These are phyloP conservation scores for Fragaria ananassa DNA, from an alignment of 306 rosid genomes.

Conservation along the genomic window DNA sequence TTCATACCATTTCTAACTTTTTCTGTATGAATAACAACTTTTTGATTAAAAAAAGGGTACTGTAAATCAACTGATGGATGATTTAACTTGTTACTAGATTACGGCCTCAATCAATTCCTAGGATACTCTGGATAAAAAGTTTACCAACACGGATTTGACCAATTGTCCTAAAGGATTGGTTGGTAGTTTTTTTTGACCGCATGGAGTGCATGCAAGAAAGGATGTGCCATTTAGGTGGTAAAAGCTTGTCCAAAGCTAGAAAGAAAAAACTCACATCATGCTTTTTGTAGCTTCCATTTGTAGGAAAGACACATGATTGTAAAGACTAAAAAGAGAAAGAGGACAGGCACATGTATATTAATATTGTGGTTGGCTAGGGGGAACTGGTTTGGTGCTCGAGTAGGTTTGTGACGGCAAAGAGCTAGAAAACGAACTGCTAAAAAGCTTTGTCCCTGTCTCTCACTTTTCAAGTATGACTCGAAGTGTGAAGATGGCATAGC, in stretches of 20 bases:
- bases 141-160: slow-evolving; percentile 47
- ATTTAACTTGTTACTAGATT: neutral
- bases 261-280: slow-evolving; percentile 9
- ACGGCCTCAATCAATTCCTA: slow-evolving; percentile 4
- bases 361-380: slow-evolving; percentile 19
- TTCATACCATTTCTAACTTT: too few relatives aligned
- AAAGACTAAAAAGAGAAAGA: neutral
- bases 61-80: neutral
- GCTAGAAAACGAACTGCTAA: neutral
- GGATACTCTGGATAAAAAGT: slow-evolving; percentile 18
- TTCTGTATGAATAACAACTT: too few relatives aligned
- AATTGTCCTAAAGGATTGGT: slow-evolving; percentile 40
- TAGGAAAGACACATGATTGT: slow-evolving; percentile 17
- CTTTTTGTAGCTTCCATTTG: slow-evolving; percentile 9
- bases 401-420: slow-evolving; percentile 55
- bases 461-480: slow-evolving; percentile 21
- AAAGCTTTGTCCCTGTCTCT: slow-evolving; percentile 28
- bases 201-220: slow-evolving; percentile 14
- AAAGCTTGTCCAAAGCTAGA: slow-evolving; percentile 24
- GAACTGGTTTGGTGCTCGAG: slow-evolving; percentile 30
- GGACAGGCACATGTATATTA: slow-evolving; percentile 8
- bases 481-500: neutral
- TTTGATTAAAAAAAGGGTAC: neutral
- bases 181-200: slow-evolving; percentile 47
- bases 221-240: slow-evolving; percentile 5